These are phyloP conservation scores for Paxillus involutus DNA, from an alignment of 768 basidiomycete genomes.

Conservation along the genomic window DNA sequence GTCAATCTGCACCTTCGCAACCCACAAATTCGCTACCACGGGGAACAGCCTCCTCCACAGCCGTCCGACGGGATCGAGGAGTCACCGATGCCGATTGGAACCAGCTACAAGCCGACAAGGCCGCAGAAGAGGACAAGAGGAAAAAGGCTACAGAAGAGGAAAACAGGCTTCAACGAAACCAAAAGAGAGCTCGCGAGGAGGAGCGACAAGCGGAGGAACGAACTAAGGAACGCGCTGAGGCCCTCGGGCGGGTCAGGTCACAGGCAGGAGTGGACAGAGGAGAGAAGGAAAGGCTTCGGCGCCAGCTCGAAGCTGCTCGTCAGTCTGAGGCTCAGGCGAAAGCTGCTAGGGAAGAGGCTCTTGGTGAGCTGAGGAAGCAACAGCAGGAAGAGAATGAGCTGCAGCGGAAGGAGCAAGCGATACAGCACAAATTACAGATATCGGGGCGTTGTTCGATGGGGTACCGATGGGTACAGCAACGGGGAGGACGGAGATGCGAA, in stretches of 20 bases:
- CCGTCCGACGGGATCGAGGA: constrained; percentile 24
- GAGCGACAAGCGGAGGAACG: not conserved
- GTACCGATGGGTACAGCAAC: constrained; percentile 43
- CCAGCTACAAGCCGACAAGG: constrained; percentile 43
- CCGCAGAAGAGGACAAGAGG: constrained; percentile 21
- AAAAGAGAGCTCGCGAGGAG: constrained; percentile 10
- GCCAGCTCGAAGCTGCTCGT: constrained; percentile 26
- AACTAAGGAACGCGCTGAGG: not conserved
- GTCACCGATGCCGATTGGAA: constrained; percentile 55
- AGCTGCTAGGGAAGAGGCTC: constrained; percentile 16
- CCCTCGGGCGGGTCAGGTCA: constrained; percentile 15
- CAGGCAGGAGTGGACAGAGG: constrained; percentile 22
- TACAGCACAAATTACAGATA: constrained; percentile 39
- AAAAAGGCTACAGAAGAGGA: constrained; percentile 18
- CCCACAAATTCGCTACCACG: too few relatives aligned
- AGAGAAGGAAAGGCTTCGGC: constrained; percentile 21
- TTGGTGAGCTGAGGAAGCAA: constrained; percentile 25
- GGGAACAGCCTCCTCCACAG: too few relatives aligned
- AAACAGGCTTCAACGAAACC: constrained; percentile 15
- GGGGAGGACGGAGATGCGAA: constrained; percentile 43
- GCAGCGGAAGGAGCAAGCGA: constrained; percentile 19
- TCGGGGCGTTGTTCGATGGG: constrained; percentile 54
- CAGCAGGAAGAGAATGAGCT: constrained; percentile 36
- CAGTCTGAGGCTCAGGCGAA: constrained; percentile 18
- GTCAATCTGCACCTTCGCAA: too few relatives aligned